Base-by-base conservation (phyloP, 2,329 filamentous ascomycete species). In the Alternaria atra region DNA sequence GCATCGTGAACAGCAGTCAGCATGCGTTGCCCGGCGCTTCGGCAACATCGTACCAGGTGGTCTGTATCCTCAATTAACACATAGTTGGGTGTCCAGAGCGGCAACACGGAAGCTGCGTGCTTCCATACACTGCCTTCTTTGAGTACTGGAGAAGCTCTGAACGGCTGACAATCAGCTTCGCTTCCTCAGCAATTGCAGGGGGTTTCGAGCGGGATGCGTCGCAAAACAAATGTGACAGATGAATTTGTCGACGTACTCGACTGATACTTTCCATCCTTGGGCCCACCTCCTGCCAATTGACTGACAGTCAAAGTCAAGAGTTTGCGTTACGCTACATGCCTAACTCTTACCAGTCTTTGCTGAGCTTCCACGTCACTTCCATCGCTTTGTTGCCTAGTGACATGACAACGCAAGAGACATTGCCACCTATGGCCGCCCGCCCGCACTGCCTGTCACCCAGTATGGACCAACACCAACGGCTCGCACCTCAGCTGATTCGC, bases 21-120 rank as follows among this genome's bases (percentile, higher is more conserved):
- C 27, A 42, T 40, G 39, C 27, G 29, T 25, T 32, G 51, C 15
- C 37, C 37, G 51, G 37, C 51, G 51, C 35, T 43, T 50, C 46
- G 25, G 20, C 32, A 15, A 46, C 15, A 37, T 35, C 23, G 13
- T 35, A 35, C 32, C 8, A 27, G 32, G 37, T 30, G 25, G 17
- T 23, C 17, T 12, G 17, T 32, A 25, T n/a, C 6, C 23, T 50
- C 46, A 35, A 27, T 34, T 20, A 15, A 48, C 12, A 50, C 20
- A 50, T 6, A 25, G 20, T 35, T 25, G 46, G 20, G 13, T n/a
- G 13, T 50, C 32, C n/a, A 50, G 20, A 37, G 32, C 13, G 46
- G 34, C 46, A 6, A 27, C 15, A 15, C 6, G 17, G 30, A 48
- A 13, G 20, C 30, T 48, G n/a, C 15, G 37, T 37, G 9, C 4